Percentiles rank a stretch among this genome's conserved stretches.
These are phyloP conservation scores for Jacaranda copaia DNA, from an alignment of 257 asterid species.

Conservation along the genomic window DNA sequence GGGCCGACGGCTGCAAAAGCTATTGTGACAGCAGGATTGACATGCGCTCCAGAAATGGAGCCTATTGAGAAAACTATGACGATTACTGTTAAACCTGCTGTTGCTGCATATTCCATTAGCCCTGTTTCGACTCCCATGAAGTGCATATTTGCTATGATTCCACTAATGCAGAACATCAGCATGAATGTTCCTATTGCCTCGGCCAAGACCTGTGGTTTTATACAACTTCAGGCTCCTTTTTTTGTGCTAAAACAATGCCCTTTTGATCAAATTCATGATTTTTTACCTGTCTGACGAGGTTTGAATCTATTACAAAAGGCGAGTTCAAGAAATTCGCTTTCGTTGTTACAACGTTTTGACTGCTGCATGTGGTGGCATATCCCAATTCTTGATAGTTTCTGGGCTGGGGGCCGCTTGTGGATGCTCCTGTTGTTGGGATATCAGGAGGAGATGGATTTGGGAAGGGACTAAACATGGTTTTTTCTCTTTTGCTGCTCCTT, in stretches of 20 bases:
- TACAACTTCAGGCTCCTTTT: not conserved
- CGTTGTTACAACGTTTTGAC: not conserved
- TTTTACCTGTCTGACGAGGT: constrained; percentile 51
- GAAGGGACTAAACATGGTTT: constrained; percentile 28
- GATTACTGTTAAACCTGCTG: constrained; percentile 77
- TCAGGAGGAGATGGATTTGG: constrained; percentile 33
- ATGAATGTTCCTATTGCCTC: constrained; percentile 81
- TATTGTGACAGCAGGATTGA: constrained; percentile 84
- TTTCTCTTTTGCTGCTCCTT: too few species aligned
- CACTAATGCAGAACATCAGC: constrained; percentile 73
- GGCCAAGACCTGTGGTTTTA: constrained; percentile 63
- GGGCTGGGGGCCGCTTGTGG: constrained; percentile 42
- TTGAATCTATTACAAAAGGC: constrained; percentile 23
- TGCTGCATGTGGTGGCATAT: constrained; percentile 20
- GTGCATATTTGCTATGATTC: constrained; percentile 71
- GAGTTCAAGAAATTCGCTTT: constrained; percentile 20
- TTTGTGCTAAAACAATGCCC: too few species aligned
- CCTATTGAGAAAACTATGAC: constrained; percentile 73
- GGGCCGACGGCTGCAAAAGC: constrained; percentile 83
- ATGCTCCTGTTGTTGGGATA: constrained; percentile 33
- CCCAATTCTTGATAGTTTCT: constrained; percentile 43
- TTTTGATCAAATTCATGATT: not conserved
- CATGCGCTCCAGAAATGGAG: constrained; percentile 89
- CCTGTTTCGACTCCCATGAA: constrained; percentile 60
- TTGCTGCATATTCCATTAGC: constrained; percentile 74